phyloP scores from a whole-genome alignment of 495 filamentous ascomycete genomes.

The Tuber calosporum region DNA sequence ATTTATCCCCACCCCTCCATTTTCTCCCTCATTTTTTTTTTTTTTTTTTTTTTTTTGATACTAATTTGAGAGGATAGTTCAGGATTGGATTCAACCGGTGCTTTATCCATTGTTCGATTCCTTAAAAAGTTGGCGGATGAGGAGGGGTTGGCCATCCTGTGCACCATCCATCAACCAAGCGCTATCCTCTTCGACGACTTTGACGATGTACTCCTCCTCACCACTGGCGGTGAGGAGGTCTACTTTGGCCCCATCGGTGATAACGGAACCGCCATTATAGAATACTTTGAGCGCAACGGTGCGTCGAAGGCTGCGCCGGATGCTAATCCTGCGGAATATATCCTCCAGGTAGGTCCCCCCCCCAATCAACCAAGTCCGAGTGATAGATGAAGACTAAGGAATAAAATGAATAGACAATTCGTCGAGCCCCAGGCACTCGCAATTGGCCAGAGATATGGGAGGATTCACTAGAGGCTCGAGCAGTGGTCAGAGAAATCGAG shows the following conservation, averaged over 20 bases:
- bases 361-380: neutral
- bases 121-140: slow-evolving; percentile 70
- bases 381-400: slow-evolving; percentile 52
- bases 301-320: slow-evolving; percentile 47
- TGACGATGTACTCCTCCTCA: slow-evolving; percentile 66
- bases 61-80: slow-evolving; percentile 65
- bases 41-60: slow-evolving; percentile 37
- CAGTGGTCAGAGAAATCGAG: slow-evolving; percentile 55
- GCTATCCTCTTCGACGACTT: slow-evolving; percentile 67
- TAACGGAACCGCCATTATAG: slow-evolving; percentile 47
- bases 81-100: slow-evolving; percentile 78
- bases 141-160: slow-evolving; percentile 63
- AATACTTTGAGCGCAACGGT: slow-evolving; percentile 46
- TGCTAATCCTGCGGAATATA: slow-evolving; percentile 47
- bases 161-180: slow-evolving; percentile 78
- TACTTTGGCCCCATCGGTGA: slow-evolving; percentile 68
- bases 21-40: neutral
- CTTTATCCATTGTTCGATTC: slow-evolving; percentile 73
- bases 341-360: slow-evolving; percentile 39
- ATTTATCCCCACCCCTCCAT: too few relatives aligned
- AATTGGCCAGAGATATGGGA: slow-evolving; percentile 71
- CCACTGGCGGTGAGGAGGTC: slow-evolving; percentile 63
- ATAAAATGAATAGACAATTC: slow-evolving; percentile 41
- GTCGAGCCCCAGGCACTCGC: slow-evolving; percentile 48
- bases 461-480: slow-evolving; percentile 52